phyloP scores from a whole-genome alignment of 352 stramenopile genomes.

The Poterioochromonas sp. region DNA sequence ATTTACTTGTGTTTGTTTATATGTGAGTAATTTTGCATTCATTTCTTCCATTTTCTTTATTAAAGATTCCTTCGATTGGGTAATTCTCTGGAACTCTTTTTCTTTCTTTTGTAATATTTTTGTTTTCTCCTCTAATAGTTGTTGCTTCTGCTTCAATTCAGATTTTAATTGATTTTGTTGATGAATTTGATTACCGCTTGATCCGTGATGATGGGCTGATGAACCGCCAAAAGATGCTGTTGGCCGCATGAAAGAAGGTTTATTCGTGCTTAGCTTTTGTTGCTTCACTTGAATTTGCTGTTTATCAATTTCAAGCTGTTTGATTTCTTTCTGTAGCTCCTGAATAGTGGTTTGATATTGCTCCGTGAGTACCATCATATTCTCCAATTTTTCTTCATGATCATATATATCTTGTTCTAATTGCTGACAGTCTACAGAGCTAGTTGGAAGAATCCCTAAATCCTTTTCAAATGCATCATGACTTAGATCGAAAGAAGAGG shows the following conservation, averaged over 20 bases:
- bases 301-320: not conserved
- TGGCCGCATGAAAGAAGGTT: not conserved
- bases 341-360: not conserved
- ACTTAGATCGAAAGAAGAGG: not conserved
- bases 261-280: not conserved
- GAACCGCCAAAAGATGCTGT: not conserved
- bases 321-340: not conserved
- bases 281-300: not conserved
- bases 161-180: not conserved
- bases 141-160: not conserved
- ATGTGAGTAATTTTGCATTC: not conserved
- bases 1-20: not conserved
- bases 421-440: not conserved
- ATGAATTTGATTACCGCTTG: not conserved
- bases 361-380: not conserved
- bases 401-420: not conserved
- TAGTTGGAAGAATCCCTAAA: not conserved
- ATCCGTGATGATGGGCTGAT: not conserved
- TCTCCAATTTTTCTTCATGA: not conserved
- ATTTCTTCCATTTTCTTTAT: not conserved
- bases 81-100: not conserved
- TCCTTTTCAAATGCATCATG: not conserved
- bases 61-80: not conserved
- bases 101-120: conserved; percentile 9
- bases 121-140: conserved; percentile 14